Base-by-base conservation (phyloP, 768 basidiomycete genomes). In the Agaricus blazei region DNA sequence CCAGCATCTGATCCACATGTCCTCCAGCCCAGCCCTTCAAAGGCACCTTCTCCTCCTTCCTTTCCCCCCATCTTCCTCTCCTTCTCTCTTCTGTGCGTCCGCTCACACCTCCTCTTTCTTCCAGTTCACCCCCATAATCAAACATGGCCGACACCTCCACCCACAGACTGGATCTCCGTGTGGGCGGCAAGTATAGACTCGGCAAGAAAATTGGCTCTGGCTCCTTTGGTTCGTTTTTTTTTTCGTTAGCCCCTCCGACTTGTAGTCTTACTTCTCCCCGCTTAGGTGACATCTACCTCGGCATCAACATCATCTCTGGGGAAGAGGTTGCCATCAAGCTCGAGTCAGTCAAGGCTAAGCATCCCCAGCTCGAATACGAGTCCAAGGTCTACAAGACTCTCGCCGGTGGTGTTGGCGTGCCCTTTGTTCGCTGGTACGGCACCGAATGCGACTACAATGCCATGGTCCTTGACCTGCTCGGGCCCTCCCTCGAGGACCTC, bases 241-340 rank as follows among this genome's bases (percentile, higher is more conserved):
- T 28, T 58, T 29, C 41, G 24, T 51, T 14, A 37, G 19, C 34
- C 34, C 7, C 34, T 34, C 3, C 34, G 11, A 34, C 11, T 34
- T 38, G 29, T 26, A 12, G 51, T 49, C 42, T 38, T 62, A 47
- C 51, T 19, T 24, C 37, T 19, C 38, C 23, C 49, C 45, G 40
- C 45, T 48, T 42, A 96, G 96, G 94, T 72, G 96, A 98, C 70
- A 98, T 99, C 74, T 98, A 98, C 71, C 91, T 98, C 59, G 97
- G 97, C 56, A 96, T 97, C 72, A 99, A 98, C 81, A 98, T 99
- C 77, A 98, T 98, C 69, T 98, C 96, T 15, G 96, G 96, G 26
- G 97, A 99, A 70, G 97, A 98, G 70, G 96, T 98, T 58, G 97
- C 94, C 68, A 99, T 99, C 82, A 99, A 99, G 75, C 91, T 99